phyloP scores from a whole-genome alignment of 2,329 filamentous ascomycete genomes.

The Sporothrix luriei region DNA sequence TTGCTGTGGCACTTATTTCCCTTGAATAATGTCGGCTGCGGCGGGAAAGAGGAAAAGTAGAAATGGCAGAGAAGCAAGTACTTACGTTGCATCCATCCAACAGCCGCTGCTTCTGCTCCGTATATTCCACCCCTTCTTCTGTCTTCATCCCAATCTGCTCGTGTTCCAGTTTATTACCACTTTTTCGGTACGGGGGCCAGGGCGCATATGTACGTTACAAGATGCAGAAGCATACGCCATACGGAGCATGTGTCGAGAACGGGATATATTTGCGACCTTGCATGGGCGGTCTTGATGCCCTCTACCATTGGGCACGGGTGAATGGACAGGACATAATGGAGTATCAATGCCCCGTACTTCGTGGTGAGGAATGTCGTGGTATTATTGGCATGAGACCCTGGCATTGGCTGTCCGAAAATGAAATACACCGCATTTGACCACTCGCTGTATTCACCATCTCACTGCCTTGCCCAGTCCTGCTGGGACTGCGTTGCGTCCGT shows the following conservation, averaged over 20 bases:
- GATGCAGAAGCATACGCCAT: constrained; percentile 12
- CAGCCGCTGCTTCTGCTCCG: neutral
- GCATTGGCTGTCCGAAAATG: neutral
- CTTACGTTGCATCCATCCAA: neutral
- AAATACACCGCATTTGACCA: neutral
- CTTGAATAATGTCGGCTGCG: constrained; percentile 21
- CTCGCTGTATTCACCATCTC: neutral
- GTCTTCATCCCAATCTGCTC: neutral
- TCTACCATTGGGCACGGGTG: constrained; percentile 6
- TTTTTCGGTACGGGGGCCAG: neutral
- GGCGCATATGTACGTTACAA: neutral
- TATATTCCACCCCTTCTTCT: neutral
- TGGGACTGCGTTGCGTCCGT: neutral
- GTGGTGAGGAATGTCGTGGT: neutral
- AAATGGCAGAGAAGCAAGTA: neutral
- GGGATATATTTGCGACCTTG: constrained; percentile 19
- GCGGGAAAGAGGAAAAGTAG: constrained; percentile 19
- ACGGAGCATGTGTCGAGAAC: constrained; percentile 2
- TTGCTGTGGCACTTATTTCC: too few species aligned
- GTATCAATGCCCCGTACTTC: neutral
- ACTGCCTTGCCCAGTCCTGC: constrained; percentile 3
- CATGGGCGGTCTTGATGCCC: neutral
- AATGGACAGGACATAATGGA: constrained; percentile 16
- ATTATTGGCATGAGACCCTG: constrained; percentile 12
- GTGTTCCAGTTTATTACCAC: constrained; percentile 3